These are phyloP conservation scores for Arthroderma sp. DNA, from an alignment of 2,329 filamentous ascomycete genomes.

Conservation along the genomic window DNA sequence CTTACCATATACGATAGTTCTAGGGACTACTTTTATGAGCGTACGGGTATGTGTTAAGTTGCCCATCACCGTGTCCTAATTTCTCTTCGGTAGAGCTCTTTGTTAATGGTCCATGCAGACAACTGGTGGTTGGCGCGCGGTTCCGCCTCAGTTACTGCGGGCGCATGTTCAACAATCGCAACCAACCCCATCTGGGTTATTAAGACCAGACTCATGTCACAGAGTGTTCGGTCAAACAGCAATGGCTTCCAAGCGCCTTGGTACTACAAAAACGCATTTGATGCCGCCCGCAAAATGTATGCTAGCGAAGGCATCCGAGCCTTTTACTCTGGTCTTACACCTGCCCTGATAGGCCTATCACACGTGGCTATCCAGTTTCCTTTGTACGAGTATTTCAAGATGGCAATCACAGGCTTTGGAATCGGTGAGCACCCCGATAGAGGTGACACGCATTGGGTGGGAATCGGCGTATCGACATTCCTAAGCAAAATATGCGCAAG, in stretches of 20 bases:
- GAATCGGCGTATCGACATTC: conserved; percentile 77
- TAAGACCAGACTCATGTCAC: conserved; percentile 96
- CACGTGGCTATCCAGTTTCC: conserved; percentile 98
- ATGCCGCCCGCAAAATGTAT: conserved; percentile 95
- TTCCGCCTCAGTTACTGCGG: conserved; percentile 80
- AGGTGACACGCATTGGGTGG: conserved; percentile 60
- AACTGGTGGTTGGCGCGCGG: conserved; percentile 69
- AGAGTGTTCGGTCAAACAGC: conserved; percentile 40
- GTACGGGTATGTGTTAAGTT: conserved; percentile 42
- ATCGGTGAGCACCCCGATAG: conserved; percentile 60
- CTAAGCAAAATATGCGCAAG: conserved; percentile 90
- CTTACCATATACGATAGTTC: conserved; percentile 84
- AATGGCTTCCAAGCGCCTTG: conserved; percentile 46
- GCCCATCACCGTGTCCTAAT: background rate
- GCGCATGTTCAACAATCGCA: conserved; percentile 79
- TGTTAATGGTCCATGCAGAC: conserved; percentile 34
- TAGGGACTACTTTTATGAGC: conserved; percentile 57
- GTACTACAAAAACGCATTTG: conserved; percentile 81
- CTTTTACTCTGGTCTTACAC: conserved; percentile 91
- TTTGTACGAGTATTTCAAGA: conserved; percentile 86
- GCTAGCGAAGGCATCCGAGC: conserved; percentile 71
- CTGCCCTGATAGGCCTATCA: conserved; percentile 77
- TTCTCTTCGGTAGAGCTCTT: background rate
- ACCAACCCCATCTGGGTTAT: conserved; percentile 99
- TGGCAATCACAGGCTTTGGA: conserved; percentile 72